Conservation (phyloP, 2,329 filamentous ascomycete genomes). For the Pseudogymnoascus sp. region DNA sequence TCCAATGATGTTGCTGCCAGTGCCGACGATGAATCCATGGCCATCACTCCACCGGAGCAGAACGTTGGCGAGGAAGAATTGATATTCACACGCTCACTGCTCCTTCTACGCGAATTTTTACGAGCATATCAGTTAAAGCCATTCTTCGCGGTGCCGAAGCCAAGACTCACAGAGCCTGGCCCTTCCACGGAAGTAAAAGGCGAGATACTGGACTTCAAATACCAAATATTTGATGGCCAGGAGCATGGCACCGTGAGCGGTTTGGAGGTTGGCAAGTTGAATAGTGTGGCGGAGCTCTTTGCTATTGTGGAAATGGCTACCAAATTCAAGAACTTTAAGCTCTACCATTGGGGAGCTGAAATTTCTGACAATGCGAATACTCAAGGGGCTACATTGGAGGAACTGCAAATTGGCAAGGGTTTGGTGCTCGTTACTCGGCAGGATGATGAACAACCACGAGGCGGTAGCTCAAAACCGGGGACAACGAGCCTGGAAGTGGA, state of each 20-base stretch:
- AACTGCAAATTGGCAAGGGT: constrained; percentile 57
- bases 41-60: constrained; percentile 38
- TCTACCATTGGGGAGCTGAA: constrained; percentile 62
- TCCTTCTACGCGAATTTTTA: constrained; percentile 60
- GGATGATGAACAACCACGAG: constrained; percentile 36
- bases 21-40: constrained; percentile 46
- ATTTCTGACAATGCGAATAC: constrained; percentile 53
- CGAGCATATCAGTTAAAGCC: constrained; percentile 54
- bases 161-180: constrained; percentile 27
- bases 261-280: constrained; percentile 58
- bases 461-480: constrained; percentile 40
- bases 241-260: constrained; percentile 51
- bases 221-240: constrained; percentile 62
- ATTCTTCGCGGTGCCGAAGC: constrained; percentile 50
- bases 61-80: constrained; percentile 48
- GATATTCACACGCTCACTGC: constrained; percentile 59
- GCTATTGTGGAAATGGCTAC: constrained; percentile 59
- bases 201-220: constrained; percentile 58
- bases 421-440: constrained; percentile 59
- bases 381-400: constrained; percentile 54
- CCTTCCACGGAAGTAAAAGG: constrained; percentile 41
- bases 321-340: constrained; percentile 66
- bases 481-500: constrained; percentile 64
- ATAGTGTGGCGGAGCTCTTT: constrained; percentile 62
- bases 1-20: constrained; percentile 36